These are phyloP conservation scores for Pestalotiopsis sp. DNA, from an alignment of 2,329 filamentous ascomycete species.

Conservation along the genomic window DNA sequence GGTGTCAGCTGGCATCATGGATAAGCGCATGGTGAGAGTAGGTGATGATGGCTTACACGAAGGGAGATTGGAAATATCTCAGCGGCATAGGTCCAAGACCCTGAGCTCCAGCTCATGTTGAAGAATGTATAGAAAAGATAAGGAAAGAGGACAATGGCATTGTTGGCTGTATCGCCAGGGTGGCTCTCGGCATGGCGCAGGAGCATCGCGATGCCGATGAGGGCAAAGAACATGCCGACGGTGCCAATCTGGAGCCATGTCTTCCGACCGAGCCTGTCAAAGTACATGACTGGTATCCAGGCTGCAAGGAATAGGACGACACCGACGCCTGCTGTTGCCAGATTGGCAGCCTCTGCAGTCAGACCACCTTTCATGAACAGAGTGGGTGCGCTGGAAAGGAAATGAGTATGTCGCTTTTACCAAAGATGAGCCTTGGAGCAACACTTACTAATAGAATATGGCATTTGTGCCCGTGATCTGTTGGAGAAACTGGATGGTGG, in stretches of 20 bases:
- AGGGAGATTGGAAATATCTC: conserved; percentile 33
- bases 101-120: conserved; percentile 33
- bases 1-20: not conserved
- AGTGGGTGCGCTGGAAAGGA: conserved; percentile 13
- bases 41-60: conserved; percentile 22
- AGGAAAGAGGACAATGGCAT: conserved; percentile 31
- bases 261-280: conserved; percentile 32
- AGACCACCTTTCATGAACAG: conserved; percentile 26
- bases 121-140: conserved; percentile 34
- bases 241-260: conserved; percentile 33
- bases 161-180: conserved; percentile 26
- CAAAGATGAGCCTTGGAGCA: not conserved
- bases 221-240: conserved; percentile 29
- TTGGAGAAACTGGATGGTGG: conserved; percentile 22
- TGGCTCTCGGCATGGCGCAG: conserved; percentile 29
- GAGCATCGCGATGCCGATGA: conserved; percentile 29
- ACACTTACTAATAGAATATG: conserved; percentile 20
- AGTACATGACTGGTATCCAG: conserved; percentile 33
- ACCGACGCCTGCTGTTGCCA: conserved; percentile 31
- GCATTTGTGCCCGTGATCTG: conserved; percentile 21
- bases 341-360: conserved; percentile 28
- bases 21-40: not conserved
- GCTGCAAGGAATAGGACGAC: conserved; percentile 30
- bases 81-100: conserved; percentile 32
- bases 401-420: not conserved